phyloP scores from a whole-genome alignment of 495 filamentous ascomycete genomes.

The Clohesyomyces aquaticus region DNA sequence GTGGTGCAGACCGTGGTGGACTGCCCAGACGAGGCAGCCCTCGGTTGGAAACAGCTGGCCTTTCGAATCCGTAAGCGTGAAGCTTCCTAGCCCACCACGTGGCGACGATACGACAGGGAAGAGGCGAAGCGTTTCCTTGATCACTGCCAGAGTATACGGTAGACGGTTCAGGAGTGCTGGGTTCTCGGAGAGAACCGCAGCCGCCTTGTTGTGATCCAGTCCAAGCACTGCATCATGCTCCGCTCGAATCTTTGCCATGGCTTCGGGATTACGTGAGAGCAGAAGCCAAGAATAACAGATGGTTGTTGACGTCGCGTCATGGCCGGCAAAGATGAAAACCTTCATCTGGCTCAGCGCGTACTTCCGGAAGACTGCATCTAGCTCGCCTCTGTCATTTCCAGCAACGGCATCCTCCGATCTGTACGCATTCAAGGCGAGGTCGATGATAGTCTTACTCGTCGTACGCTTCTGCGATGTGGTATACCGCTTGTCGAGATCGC shows the following conservation, averaged over 20 bases:
- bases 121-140: constrained; percentile 31
- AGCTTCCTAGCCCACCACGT: constrained; percentile 25
- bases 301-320: constrained; percentile 54
- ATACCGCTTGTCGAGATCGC: constrained; percentile 2
- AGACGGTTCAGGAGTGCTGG: constrained; percentile 21
- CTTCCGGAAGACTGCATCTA: neutral
- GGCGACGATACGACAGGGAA: constrained; percentile 12
- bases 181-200: constrained; percentile 5
- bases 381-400: neutral
- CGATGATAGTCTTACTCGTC: neutral
- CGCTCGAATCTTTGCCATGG: constrained; percentile 8
- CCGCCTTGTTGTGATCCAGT: neutral
- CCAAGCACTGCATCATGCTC: constrained; percentile 26
- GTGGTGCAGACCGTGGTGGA: constrained; percentile 33
- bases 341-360: constrained; percentile 7
- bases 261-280: constrained; percentile 52
- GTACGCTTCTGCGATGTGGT: neutral
- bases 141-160: constrained; percentile 19
- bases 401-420: neutral
- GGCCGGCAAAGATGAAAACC: constrained; percentile 54
- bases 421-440: neutral
- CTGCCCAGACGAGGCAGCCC: constrained; percentile 35
- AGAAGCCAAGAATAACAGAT: constrained; percentile 52
- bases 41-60: constrained; percentile 45
- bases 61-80: constrained; percentile 31